Conservation (phyloP, 495 filamentous ascomycete species). For the Cladorrhinum samala region DNA sequence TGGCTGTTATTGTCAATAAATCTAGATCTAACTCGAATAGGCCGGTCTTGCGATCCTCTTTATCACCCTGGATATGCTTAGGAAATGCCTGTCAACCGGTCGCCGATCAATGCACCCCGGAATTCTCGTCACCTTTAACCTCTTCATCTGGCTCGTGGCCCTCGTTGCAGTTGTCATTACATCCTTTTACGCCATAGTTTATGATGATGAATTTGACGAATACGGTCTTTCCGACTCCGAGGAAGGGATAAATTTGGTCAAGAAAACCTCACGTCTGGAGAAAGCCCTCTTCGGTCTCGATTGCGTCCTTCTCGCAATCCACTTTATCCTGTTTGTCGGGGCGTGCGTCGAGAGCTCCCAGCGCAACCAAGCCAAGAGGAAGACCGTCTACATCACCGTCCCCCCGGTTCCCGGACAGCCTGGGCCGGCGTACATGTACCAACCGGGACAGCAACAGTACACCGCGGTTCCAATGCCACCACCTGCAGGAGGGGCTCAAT, state of each 20-base stretch:
- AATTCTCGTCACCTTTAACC: conserved; percentile 31
- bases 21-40: conserved; percentile 13
- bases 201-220: conserved; percentile 1
- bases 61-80: conserved; percentile 31
- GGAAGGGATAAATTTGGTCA: not conserved
- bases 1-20: not conserved
- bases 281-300: conserved; percentile 19
- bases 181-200: conserved; percentile 7
- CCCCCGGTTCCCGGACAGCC: not conserved
- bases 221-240: conserved; percentile 9
- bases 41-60: conserved; percentile 31
- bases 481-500: not conserved
- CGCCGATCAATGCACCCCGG: conserved; percentile 33
- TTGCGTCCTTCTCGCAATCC: conserved; percentile 14
- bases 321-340: conserved; percentile 40
- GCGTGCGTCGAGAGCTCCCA: conserved; percentile 38
- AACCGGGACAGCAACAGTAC: not conserved
- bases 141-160: conserved; percentile 25
- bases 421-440: not conserved
- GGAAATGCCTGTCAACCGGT: conserved; percentile 16
- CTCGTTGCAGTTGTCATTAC: conserved; percentile 15
- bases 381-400: conserved; percentile 10
- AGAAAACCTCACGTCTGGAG: conserved; percentile 2
- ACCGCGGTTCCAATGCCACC: not conserved
- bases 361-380: conserved; percentile 15